A percentile compares a stretch with the other conserved stretches of the same genome.
Conservation (phyloP, 768 basidiomycete species). For the Kwoniella bestiolae region DNA sequence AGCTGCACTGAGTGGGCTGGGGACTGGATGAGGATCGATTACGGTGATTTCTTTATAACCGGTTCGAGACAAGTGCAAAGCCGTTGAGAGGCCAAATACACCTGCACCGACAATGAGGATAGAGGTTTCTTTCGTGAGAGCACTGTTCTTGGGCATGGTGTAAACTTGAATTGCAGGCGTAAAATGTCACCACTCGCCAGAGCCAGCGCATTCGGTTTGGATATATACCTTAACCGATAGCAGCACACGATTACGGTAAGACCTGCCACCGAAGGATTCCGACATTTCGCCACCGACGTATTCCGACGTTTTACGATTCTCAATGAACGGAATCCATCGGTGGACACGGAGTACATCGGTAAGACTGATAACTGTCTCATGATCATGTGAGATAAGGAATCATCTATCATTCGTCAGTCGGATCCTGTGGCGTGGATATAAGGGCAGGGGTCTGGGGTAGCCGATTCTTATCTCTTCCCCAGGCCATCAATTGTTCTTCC, state of each 20-base stretch:
- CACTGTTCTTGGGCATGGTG: not conserved
- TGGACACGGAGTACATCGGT: not conserved
- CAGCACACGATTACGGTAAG: not conserved
- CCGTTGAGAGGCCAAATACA: slow-evolving; percentile 7
- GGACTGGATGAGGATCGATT: slow-evolving; percentile 12
- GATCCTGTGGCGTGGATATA: not conserved
- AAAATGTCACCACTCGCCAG: not conserved
- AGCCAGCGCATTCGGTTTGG: not conserved
- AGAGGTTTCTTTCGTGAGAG: not conserved
- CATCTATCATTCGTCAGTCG: not conserved
- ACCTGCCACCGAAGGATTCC: slow-evolving; percentile 1
- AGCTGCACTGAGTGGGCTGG: slow-evolving; percentile 4
- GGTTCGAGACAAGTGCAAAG: not conserved
- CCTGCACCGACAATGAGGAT: slow-evolving; percentile 6
- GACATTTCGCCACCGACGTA: slow-evolving; percentile 1
- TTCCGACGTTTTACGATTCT: not conserved
- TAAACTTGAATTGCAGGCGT: not conserved
- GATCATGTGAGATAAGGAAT: slow-evolving; percentile 5
- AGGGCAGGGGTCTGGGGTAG: not conserved
- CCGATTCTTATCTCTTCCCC: no score
- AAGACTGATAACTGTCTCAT: not conserved
- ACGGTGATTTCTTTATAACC: slow-evolving; percentile 4
- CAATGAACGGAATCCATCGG: not conserved
- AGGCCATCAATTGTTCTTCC: no score
- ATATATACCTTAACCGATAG: not conserved